Evolutionary conservation across 2,329 filamentous ascomycete genomes (phyloP).

Genomic region (Trematosphaeria pertusa): DNA sequence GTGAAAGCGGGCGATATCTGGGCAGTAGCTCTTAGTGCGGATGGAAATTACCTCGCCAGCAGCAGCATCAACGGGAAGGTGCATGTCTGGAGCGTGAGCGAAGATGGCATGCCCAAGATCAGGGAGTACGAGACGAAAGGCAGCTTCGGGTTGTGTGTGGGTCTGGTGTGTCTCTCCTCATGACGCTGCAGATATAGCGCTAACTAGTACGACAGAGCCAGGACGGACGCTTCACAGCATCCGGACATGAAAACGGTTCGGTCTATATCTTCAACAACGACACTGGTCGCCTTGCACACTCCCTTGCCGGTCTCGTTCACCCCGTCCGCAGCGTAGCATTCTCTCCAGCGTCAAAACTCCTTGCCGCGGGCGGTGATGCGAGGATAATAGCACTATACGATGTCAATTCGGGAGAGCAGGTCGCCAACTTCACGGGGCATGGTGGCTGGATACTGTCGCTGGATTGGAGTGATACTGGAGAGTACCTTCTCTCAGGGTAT

Average conservation of each 20-base stretch:
- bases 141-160: slow-evolving; percentile 88
- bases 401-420: slow-evolving; percentile 88
- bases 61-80: slow-evolving; percentile 88
- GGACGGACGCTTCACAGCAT: slow-evolving; percentile 86
- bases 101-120: slow-evolving; percentile 67
- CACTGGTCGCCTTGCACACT: slow-evolving; percentile 83
- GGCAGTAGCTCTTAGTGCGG: slow-evolving; percentile 84
- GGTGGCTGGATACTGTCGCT: slow-evolving; percentile 88
- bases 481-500: slow-evolving; percentile 84
- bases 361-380: slow-evolving; percentile 90
- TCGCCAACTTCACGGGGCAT: slow-evolving; percentile 82
- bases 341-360: slow-evolving; percentile 80
- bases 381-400: slow-evolving; percentile 91
- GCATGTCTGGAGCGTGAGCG: slow-evolving; percentile 78
- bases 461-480: slow-evolving; percentile 92
- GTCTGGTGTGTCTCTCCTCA: slow-evolving; percentile 72
- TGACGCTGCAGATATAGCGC: no score
- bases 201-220: no score
- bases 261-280: slow-evolving; percentile 97
- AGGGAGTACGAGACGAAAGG: slow-evolving; percentile 90
- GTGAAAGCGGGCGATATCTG: slow-evolving; percentile 77
- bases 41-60: slow-evolving; percentile 84
- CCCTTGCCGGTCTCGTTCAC: slow-evolving; percentile 83
- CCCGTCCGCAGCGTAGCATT: slow-evolving; percentile 87
- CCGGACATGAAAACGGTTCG: slow-evolving; percentile 88